Evolutionary conservation across 176 grass and related monocot species (phyloP).

Genomic region (Tuctoria greenei): DNA sequence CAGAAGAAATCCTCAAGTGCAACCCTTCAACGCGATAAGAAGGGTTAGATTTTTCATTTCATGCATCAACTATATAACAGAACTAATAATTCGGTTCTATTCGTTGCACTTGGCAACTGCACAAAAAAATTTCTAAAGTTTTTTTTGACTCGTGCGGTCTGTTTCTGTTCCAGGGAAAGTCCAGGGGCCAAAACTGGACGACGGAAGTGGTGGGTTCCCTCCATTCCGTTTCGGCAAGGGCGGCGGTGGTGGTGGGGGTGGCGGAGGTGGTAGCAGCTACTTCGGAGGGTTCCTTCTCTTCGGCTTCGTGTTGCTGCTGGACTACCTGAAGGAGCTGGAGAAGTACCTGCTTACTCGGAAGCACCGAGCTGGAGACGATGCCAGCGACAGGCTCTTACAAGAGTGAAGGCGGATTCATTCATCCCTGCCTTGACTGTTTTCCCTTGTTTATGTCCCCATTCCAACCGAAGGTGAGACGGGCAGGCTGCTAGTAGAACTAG

Average conservation of each 20-base stretch:
- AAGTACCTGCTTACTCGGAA: slow-evolving; percentile 39
- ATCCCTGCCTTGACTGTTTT: neutral
- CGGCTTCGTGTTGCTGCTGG: slow-evolving; percentile 47
- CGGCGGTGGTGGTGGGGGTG: slow-evolving; percentile 41
- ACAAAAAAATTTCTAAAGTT: neutral
- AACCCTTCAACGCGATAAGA: slow-evolving; percentile 49
- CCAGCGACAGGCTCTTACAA: neutral
- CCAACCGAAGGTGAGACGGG: neutral
- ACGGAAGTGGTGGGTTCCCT: slow-evolving; percentile 52
- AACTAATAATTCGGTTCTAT: neutral
- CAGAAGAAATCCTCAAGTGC: slow-evolving; percentile 55
- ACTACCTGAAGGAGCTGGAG: slow-evolving; percentile 60
- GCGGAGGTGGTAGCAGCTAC: slow-evolving; percentile 44
- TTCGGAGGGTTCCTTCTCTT: slow-evolving; percentile 61
- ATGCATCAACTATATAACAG: neutral
- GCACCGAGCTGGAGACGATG: slow-evolving; percentile 18
- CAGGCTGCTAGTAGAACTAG: neutral
- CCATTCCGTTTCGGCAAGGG: slow-evolving; percentile 52
- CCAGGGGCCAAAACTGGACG: slow-evolving; percentile 48
- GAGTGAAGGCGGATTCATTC: neutral
- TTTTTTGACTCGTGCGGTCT: neutral
- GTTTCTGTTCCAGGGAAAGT: slow-evolving; percentile 32
- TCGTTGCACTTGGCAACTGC: neutral
- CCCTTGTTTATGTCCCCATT: neutral
- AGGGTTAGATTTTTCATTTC: slow-evolving; percentile 30